Conservation (phyloP, 805 yeast genomes). For the Maudiozyma barnettii region DNA sequence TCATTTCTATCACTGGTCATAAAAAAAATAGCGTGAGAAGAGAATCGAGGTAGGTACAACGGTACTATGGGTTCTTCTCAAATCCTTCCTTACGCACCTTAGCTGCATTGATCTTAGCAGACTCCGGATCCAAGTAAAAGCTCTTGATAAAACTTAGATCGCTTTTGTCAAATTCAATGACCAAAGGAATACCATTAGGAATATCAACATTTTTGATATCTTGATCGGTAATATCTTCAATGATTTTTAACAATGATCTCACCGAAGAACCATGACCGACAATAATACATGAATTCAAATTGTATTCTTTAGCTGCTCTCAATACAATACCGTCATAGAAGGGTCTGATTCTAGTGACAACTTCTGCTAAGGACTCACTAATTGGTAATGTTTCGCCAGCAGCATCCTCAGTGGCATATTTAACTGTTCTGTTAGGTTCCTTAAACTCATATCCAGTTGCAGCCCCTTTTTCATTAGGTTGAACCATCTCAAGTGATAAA, state of each 20-base stretch:
- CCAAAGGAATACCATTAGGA: constrained; percentile 78
- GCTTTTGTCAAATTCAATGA: constrained; percentile 48
- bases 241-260: constrained; percentile 60
- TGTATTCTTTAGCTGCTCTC: constrained; percentile 35
- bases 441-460: constrained; percentile 28
- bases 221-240: constrained; percentile 55
- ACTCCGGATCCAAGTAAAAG: constrained; percentile 72
- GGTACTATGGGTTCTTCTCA: constrained; percentile 21
- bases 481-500: constrained; percentile 27
- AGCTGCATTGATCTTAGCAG: constrained; percentile 68
- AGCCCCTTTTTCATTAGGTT: constrained; percentile 28
- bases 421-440: constrained; percentile 29
- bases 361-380: constrained; percentile 69
- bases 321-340: constrained; percentile 44
- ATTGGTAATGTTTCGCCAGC: constrained; percentile 43
- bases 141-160: constrained; percentile 37
- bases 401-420: constrained; percentile 29
- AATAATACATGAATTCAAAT: constrained; percentile 49
- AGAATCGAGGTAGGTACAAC: not conserved
- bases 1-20: not conserved
- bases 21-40: not conserved
- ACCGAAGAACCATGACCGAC: constrained; percentile 81
- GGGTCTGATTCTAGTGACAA: constrained; percentile 55
- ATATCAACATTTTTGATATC: constrained; percentile 67
- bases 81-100: constrained; percentile 73